A percentile compares a stretch with the other conserved stretches of the same genome.
phyloP scores from a whole-genome alignment of 1,139 yeast species.

The Yamadazyma jaroonii region DNA sequence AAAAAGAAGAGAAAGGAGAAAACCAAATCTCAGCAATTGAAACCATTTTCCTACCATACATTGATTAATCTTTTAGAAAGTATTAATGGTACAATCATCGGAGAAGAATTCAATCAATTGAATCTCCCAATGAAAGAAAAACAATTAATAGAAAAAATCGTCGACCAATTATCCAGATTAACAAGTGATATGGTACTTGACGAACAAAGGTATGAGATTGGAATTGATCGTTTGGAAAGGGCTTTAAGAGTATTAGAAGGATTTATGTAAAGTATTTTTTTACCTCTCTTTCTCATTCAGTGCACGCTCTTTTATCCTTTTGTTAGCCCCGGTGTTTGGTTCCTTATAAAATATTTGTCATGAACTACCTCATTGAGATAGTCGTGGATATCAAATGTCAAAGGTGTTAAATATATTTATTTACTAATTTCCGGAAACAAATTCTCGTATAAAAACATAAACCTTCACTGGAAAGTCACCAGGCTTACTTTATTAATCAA shows the following conservation, averaged over 20 bases:
- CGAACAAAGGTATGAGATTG: conserved; percentile 74
- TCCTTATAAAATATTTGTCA: too few relatives aligned
- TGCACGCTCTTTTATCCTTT: not conserved
- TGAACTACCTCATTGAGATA: too few relatives aligned
- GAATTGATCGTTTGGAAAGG: conserved; percentile 72
- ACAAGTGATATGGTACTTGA: conserved; percentile 90
- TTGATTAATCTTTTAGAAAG: conserved; percentile 57
- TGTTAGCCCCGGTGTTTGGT: too few relatives aligned
- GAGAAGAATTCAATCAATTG: conserved; percentile 70
- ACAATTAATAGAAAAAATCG: conserved; percentile 75
- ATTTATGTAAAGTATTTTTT: conserved; percentile 29
- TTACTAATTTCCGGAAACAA: too few relatives aligned
- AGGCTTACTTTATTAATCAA: too few relatives aligned
- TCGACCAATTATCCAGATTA: conserved; percentile 78
- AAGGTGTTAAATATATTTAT: too few relatives aligned
- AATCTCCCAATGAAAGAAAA: conserved; percentile 77
- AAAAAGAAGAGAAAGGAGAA: conserved; percentile 11
- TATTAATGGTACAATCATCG: conserved; percentile 61
- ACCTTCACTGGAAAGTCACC: too few relatives aligned
- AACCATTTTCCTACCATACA: conserved; percentile 59
- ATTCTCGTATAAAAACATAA: too few relatives aligned
- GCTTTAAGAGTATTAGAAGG: conserved; percentile 88
- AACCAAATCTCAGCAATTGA: conserved; percentile 19
- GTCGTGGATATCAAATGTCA: too few relatives aligned
- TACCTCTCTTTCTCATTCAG: not conserved